Percentiles rank a stretch among this genome's conserved stretches.
Conservation (phyloP, 2,329 filamentous ascomycete genomes). For the Juglanconis sp. region DNA sequence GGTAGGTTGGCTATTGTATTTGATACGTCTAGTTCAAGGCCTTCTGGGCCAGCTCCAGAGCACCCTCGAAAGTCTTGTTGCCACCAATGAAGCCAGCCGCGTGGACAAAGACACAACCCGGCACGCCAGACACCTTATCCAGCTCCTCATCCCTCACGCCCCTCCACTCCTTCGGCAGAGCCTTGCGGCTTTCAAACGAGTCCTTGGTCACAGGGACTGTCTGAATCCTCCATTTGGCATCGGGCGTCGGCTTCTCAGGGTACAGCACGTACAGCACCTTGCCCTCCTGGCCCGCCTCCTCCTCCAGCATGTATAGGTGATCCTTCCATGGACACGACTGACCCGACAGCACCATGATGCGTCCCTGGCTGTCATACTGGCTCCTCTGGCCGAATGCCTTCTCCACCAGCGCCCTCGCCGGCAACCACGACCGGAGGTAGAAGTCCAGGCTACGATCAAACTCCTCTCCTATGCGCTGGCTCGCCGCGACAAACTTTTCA, state of each 20-base stretch:
- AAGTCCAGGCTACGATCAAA: conserved; percentile 80
- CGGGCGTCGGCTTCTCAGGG: conserved; percentile 72
- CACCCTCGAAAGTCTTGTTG: conserved; percentile 87
- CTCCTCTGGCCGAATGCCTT: conserved; percentile 68
- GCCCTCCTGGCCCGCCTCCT: conserved; percentile 46
- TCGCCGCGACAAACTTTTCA: conserved; percentile 72
- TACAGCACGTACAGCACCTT: conserved; percentile 86
- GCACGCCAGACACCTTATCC: conserved; percentile 65
- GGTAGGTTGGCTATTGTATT: too few species aligned
- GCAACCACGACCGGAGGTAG: conserved; percentile 76
- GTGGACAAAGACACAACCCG: conserved; percentile 86
- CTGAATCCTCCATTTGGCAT: conserved; percentile 89
- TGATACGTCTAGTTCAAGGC: conserved; percentile 49
- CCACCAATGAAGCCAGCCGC: conserved; percentile 95
- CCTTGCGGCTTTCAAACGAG: conserved; percentile 88
- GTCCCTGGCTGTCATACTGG: conserved; percentile 68
- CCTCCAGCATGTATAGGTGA: conserved; percentile 86
- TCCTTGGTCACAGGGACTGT: conserved; percentile 80
- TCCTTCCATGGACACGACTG: conserved; percentile 93
- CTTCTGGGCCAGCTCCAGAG: conserved; percentile 78
- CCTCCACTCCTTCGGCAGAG: conserved; percentile 86
- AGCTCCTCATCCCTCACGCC: conserved; percentile 85
- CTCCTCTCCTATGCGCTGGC: conserved; percentile 80
- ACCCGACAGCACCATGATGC: conserved; percentile 74
- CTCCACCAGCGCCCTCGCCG: conserved; percentile 76